These are phyloP conservation scores for Fusarium sp. DNA, from an alignment of 2,329 filamentous ascomycete species.

Conservation along the genomic window DNA sequence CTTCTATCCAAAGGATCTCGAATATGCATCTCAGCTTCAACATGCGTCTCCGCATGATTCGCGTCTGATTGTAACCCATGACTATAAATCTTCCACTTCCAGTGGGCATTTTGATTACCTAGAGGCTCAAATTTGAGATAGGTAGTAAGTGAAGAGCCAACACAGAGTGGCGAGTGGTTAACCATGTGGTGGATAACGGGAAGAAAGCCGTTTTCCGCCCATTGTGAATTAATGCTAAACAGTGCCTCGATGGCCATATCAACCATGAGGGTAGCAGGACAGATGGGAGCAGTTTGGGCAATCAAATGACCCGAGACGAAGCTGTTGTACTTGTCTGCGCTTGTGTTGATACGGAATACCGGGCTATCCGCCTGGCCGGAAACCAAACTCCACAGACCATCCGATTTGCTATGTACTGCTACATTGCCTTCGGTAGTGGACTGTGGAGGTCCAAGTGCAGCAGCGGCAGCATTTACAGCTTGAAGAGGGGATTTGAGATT, in stretches of 20 bases:
- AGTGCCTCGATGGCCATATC: constrained; percentile 5
- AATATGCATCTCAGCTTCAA: neutral
- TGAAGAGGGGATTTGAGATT: neutral
- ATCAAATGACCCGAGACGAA: neutral
- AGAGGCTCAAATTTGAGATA: neutral
- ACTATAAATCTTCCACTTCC: neutral
- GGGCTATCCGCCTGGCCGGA: neutral
- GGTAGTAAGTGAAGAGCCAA: neutral
- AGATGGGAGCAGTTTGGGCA: neutral
- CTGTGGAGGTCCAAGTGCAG: neutral
- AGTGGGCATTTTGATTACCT: neutral
- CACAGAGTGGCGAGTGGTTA: neutral
- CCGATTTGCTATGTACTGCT: neutral
- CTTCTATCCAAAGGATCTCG: neutral
- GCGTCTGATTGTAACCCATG: neutral
- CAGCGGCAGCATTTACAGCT: neutral
- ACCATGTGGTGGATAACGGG: neutral
- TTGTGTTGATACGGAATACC: constrained; percentile 1
- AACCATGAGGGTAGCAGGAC: neutral
- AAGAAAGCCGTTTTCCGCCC: neutral
- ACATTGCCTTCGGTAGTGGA: neutral
- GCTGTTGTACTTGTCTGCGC: neutral
- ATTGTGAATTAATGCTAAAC: neutral
- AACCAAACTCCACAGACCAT: neutral
- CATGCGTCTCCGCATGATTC: neutral